Evolutionary conservation across 179 eudicot species (phyloP), one percentile per base, ranked within the genome.

Genomic region (Beta corolliflora): DNA sequence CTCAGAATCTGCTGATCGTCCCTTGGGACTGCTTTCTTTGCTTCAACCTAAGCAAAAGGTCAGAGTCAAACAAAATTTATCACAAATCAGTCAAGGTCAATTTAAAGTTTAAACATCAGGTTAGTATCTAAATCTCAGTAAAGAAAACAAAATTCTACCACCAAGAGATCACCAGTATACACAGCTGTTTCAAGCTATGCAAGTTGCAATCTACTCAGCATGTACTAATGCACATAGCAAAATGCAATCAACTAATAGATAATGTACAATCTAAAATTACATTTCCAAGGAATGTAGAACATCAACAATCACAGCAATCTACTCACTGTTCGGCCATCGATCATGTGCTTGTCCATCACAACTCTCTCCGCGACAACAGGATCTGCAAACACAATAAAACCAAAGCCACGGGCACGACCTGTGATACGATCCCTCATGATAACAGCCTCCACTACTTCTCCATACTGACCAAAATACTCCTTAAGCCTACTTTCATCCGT

Each of bases 11-110:
- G 88, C 36, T 92, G 94, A 75, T 92, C 94, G 68, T 91, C 94
- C 84, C 95, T 87, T 14, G 97, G 95, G 77, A 93, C 94, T 64
- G 94, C 97, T 84, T 84, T 93, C 84, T 93, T 93, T 73, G 97
- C 97, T 83, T 93, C 97, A 65, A 93, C 95, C 97, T 93, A 73
- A 73, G 48, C 54, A 81, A 64, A 14, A 29, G 41, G 61, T 82
- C 83, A 79, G 82, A 12, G 31, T 77, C 54, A 58, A 65, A 48
- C 70, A 84, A 41, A 68, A 36, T 64, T 74, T 66, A 73, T 70
- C 75, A 71, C 2, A 75, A 1, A 71, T 21, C 36, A 71, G 71
- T 9, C 74, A 4, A 64, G 3, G 45, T 53, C 74, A 16, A 74
- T 2, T 25, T 25, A 36, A 36, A 36, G 0, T 73, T 12, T 21